phyloP scores from a whole-genome alignment of 768 basidiomycete species.

The Mycena metata region DNA sequence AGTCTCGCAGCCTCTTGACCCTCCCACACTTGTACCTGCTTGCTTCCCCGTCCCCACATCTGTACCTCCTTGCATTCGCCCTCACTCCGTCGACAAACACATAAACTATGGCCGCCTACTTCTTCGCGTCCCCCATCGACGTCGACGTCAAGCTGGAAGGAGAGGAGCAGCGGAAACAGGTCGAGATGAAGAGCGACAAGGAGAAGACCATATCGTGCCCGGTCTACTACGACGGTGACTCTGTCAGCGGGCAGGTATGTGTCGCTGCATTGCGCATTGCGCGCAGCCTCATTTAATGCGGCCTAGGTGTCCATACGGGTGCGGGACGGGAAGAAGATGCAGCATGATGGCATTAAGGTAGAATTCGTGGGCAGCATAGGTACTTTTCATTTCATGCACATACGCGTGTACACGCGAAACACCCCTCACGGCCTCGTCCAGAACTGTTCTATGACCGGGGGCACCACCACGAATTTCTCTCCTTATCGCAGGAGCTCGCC shows the following conservation, averaged over 20 bases:
- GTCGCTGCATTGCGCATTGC: neutral
- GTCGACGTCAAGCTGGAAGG: constrained; percentile 90
- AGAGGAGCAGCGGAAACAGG: constrained; percentile 89
- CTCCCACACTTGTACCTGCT: no score
- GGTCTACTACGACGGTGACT: constrained; percentile 96
- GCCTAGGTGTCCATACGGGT: constrained; percentile 86
- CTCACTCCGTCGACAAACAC: no score
- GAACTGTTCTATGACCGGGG: constrained; percentile 97
- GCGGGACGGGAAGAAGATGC: constrained; percentile 93
- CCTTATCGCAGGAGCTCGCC: constrained; percentile 94
- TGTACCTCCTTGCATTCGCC: no score
- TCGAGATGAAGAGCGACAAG: constrained; percentile 92
- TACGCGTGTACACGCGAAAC: neutral
- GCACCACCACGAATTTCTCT: constrained; percentile 98
- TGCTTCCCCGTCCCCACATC: no score
- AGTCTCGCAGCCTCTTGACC: no score
- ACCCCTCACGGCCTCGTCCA: constrained; percentile 42
- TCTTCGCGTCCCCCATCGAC: constrained; percentile 93
- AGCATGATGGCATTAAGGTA: constrained; percentile 97
- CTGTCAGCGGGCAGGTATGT: constrained; percentile 86
- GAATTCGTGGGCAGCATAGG: constrained; percentile 98
- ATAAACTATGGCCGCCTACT: constrained; percentile 82
- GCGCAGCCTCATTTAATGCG: neutral
- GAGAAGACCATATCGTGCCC: constrained; percentile 89
- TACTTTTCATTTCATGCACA: constrained; percentile 41